These are phyloP conservation scores for Hordeum marinum DNA, from an alignment of 176 grass and related monocot genomes.

Conservation along the genomic window DNA sequence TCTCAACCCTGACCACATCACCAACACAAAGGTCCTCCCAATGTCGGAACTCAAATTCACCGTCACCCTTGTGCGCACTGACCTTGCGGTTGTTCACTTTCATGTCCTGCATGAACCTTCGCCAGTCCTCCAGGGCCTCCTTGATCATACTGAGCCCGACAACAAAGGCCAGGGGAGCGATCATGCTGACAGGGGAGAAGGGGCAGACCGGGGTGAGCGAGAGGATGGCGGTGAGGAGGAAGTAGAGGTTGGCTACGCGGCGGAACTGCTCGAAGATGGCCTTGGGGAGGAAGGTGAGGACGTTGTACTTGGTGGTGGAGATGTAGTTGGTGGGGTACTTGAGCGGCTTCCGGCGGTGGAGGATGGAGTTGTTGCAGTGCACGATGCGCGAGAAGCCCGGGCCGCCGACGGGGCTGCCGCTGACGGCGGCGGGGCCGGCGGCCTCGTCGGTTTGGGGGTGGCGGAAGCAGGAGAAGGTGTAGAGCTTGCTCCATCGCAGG, in stretches of 20 bases:
- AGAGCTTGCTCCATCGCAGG: conserved; percentile 93
- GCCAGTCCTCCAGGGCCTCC: conserved; percentile 94
- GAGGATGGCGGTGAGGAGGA: conserved; percentile 85
- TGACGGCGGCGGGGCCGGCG: background rate
- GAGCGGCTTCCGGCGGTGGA: conserved; percentile 70
- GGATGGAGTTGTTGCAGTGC: conserved; percentile 66
- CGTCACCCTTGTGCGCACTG: conserved; percentile 48
- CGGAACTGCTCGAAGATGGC: conserved; percentile 99
- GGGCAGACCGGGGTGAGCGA: conserved; percentile 89
- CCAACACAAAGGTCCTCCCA: conserved; percentile 85
- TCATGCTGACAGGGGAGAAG: conserved; percentile 83
- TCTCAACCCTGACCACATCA: conserved; percentile 88
- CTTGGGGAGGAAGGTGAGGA: conserved; percentile 91
- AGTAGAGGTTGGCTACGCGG: conserved; percentile 90
- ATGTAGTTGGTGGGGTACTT: conserved; percentile 87
- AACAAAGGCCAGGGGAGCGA: conserved; percentile 79
- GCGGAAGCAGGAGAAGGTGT: conserved; percentile 85
- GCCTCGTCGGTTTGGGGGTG: background rate
- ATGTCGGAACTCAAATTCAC: conserved; percentile 53
- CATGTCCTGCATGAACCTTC: conserved; percentile 93
- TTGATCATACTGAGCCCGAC: conserved; percentile 89
- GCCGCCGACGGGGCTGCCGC: conserved; percentile 43
- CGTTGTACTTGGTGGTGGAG: conserved; percentile 96
- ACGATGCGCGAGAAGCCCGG: conserved; percentile 82
- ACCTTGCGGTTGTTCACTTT: conserved; percentile 91